Evolutionary conservation across 2,329 filamentous ascomycete species (phyloP).

Genomic region (Arthrinium phaeospermum): DNA sequence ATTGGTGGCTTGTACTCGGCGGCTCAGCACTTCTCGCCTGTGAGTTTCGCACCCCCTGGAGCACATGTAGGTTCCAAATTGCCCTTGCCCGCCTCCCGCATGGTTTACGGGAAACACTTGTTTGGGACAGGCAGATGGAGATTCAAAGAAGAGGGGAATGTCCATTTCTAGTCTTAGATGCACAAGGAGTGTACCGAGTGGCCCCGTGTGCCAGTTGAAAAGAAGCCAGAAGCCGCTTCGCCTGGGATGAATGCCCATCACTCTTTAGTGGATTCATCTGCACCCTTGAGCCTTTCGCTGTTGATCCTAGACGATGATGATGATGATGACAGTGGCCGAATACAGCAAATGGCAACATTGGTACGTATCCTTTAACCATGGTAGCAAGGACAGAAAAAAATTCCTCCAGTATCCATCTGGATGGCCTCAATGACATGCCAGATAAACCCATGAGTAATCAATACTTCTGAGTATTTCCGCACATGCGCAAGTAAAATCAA

Average conservation of each 20-base stretch:
- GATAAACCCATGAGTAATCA: background rate
- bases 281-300: conserved; percentile 8
- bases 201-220: conserved; percentile 22
- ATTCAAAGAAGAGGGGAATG: conserved; percentile 27
- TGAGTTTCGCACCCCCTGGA: conserved; percentile 4
- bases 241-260: conserved; percentile 22
- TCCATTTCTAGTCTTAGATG: conserved; percentile 26
- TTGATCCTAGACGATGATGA: conserved; percentile 9
- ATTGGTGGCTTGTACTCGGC: background rate
- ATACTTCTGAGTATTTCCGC: background rate
- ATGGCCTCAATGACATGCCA: background rate
- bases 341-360: background rate
- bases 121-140: conserved; percentile 22
- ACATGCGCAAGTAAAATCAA: background rate
- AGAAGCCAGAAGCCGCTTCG: conserved; percentile 16
- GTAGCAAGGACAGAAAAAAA: background rate
- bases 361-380: background rate
- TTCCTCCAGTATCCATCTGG: background rate
- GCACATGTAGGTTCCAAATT: conserved; percentile 12
- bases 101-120: conserved; percentile 28
- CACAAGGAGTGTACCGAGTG: conserved; percentile 32
- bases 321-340: background rate
- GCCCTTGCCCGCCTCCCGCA: conserved; percentile 11
- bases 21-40: background rate
- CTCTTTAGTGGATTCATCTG: conserved; percentile 8